Percentiles rank a stretch among this genome's conserved stretches.
These are phyloP conservation scores for Chalciporus sp. DNA, from an alignment of 1,284 basidiomycete species.

Conservation along the genomic window DNA sequence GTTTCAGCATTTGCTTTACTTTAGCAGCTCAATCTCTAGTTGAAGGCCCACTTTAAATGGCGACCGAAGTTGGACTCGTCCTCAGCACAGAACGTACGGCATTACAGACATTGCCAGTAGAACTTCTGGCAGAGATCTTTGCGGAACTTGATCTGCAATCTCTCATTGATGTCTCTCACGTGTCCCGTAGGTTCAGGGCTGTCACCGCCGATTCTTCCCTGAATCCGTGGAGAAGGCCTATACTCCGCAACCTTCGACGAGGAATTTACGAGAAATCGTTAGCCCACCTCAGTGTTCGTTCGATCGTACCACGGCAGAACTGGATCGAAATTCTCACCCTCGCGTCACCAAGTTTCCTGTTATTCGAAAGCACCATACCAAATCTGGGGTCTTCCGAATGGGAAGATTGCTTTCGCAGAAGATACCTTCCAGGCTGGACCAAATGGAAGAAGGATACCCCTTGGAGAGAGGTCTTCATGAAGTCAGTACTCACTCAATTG, in stretches of 20 bases:
- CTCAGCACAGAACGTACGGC: slow-evolving; percentile 2
- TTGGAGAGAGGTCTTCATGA: slow-evolving; percentile 66
- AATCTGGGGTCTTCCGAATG: slow-evolving; percentile 64
- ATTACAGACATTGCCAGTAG: slow-evolving; percentile 65
- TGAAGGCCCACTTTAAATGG: not conserved
- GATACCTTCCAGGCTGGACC: slow-evolving; percentile 72
- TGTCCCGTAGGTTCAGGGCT: slow-evolving; percentile 57
- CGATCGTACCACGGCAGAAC: slow-evolving; percentile 67
- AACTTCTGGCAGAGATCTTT: slow-evolving; percentile 72
- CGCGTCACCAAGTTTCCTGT: slow-evolving; percentile 58
- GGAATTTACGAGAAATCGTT: slow-evolving; percentile 52
- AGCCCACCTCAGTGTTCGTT: slow-evolving; percentile 58
- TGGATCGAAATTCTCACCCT: slow-evolving; percentile 72
- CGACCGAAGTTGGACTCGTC: not conserved
- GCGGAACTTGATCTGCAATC: slow-evolving; percentile 64
- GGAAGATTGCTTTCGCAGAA: slow-evolving; percentile 67
- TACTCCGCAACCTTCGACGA: slow-evolving; percentile 55
- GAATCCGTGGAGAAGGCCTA: slow-evolving; percentile 74
- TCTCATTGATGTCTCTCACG: slow-evolving; percentile 55
- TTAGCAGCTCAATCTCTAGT: too few species aligned
- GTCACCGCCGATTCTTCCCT: slow-evolving; percentile 63
- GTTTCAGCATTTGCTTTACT: too few species aligned
- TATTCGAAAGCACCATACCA: slow-evolving; percentile 67
- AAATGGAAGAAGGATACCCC: slow-evolving; percentile 64
- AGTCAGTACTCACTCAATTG: slow-evolving; percentile 40